These are phyloP conservation scores for Entomortierella beljakovae DNA, from an alignment of 192 early-diverging fungal species.

Conservation along the genomic window DNA sequence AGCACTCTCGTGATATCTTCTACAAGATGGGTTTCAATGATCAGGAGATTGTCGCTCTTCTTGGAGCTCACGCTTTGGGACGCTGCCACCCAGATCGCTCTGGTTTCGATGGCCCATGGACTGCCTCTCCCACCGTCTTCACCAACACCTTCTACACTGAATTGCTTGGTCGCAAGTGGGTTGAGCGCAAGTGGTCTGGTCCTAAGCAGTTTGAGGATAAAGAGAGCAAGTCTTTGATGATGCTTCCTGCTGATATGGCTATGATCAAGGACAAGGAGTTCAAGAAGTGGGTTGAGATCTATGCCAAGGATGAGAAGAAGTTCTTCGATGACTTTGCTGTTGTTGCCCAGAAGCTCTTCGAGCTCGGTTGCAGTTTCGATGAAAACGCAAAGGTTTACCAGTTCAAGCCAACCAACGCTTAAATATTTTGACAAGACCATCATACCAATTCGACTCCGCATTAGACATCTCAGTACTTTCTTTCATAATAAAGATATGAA, in stretches of 20 bases:
- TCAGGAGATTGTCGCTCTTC: conserved; percentile 84
- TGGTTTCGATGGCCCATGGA: conserved; percentile 93
- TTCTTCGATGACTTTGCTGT: conserved; percentile 94
- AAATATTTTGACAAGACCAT: conserved; percentile 14
- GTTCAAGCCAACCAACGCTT: conserved; percentile 69
- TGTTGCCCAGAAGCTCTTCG: conserved; percentile 87
- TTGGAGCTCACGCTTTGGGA: conserved; percentile 82
- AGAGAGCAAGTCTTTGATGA: conserved; percentile 69
- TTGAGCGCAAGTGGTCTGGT: conserved; percentile 81
- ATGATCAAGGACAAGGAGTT: conserved; percentile 74
- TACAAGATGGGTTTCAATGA: conserved; percentile 79
- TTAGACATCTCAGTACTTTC: neutral
- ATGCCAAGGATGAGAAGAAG: conserved; percentile 85
- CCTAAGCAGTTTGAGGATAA: conserved; percentile 92
- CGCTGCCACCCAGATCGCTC: conserved; percentile 81
- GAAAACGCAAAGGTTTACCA: conserved; percentile 73
- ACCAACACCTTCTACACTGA: conserved; percentile 91
- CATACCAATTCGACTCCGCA: neutral
- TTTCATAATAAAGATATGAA: conserved; percentile 4
- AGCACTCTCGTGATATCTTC: conserved; percentile 82
- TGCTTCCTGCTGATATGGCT: conserved; percentile 80
- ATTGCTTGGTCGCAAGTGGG: conserved; percentile 84
- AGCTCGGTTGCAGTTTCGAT: conserved; percentile 84
- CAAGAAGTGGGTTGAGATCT: conserved; percentile 81
- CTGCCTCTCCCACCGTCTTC: conserved; percentile 86